phyloP scores from a whole-genome alignment of 257 asterid species.

The Solanum clarkiae region DNA sequence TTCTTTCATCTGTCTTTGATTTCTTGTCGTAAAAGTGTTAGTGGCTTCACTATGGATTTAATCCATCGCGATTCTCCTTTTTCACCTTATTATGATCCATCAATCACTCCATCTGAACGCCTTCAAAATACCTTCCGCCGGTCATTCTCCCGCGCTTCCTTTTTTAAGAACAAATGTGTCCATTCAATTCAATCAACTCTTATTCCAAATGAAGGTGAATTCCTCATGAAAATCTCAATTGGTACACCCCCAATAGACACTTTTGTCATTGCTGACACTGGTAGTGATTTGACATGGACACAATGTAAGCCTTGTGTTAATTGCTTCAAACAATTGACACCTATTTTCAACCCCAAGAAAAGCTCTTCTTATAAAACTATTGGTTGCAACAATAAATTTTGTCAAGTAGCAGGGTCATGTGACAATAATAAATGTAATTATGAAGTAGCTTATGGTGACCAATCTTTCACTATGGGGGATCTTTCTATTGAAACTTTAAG shows the following conservation, averaged over 20 bases:
- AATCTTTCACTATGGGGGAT: slow-evolving; percentile 1
- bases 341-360: neutral
- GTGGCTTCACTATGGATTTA: slow-evolving; percentile 13
- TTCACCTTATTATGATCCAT: slow-evolving; percentile 15
- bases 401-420: neutral
- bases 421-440: neutral
- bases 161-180: neutral
- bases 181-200: neutral
- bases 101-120: slow-evolving; percentile 3
- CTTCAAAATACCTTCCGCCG: slow-evolving; percentile 1
- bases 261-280: slow-evolving; percentile 8
- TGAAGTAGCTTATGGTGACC: slow-evolving; percentile 4
- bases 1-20: neutral
- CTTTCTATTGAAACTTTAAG: slow-evolving; percentile 19
- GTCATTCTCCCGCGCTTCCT: slow-evolving; percentile 5
- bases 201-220: neutral
- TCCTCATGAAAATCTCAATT: slow-evolving; percentile 10
- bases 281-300: slow-evolving; percentile 10
- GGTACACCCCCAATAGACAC: slow-evolving; percentile 12
- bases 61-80: slow-evolving; percentile 22
- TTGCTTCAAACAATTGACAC: neutral
- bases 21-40: neutral
- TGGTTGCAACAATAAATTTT: neutral
- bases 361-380: slow-evolving; percentile 2
- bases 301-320: slow-evolving; percentile 10